Percentiles rank a stretch among this genome's conserved stretches.
phyloP scores from a whole-genome alignment of 495 filamentous ascomycete species.

The Penicillium diatomitis region DNA sequence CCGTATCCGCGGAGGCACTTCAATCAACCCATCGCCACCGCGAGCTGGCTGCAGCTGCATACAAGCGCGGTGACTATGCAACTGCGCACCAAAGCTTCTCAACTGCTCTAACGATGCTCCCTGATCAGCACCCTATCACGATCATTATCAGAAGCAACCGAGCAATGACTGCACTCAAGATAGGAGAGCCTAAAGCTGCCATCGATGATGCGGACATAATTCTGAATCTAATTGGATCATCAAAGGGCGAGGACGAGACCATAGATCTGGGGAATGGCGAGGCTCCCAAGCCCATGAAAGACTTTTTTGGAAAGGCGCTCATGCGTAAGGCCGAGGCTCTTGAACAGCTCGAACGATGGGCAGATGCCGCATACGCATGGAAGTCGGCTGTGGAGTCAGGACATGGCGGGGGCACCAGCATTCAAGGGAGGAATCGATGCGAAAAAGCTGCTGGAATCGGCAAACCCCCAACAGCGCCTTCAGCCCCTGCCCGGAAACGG shows the following conservation, averaged over 20 bases:
- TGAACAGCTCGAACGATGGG: constrained; percentile 92
- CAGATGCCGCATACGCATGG: constrained; percentile 73
- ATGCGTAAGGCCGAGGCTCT: constrained; percentile 92
- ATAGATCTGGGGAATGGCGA: constrained; percentile 59
- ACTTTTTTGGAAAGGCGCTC: constrained; percentile 85
- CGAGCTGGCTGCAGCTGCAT: constrained; percentile 70
- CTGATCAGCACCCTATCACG: constrained; percentile 70
- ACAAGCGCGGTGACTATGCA: constrained; percentile 89
- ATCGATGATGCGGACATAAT: constrained; percentile 75
- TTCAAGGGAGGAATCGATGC: constrained; percentile 81
- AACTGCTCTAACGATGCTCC: constrained; percentile 62
- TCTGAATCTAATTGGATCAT: constrained; percentile 69
- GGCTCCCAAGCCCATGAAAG: constrained; percentile 76
- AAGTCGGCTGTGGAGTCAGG: constrained; percentile 72
- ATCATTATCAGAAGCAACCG: constrained; percentile 88
- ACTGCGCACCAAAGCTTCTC: constrained; percentile 76
- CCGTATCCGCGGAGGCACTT: constrained; percentile 56
- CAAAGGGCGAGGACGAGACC: constrained; percentile 66
- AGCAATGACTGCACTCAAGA: constrained; percentile 79
- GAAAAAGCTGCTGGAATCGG: constrained; percentile 65
- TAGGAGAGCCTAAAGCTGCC: constrained; percentile 77
- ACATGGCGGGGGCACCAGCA: constrained; percentile 71
- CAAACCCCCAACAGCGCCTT: constrained; percentile 37
- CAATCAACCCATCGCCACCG: constrained; percentile 66
- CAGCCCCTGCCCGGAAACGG: constrained; percentile 28